These are phyloP conservation scores for Bryopsis sp. DNA, from an alignment of 139 green algal species.

Conservation along the genomic window DNA sequence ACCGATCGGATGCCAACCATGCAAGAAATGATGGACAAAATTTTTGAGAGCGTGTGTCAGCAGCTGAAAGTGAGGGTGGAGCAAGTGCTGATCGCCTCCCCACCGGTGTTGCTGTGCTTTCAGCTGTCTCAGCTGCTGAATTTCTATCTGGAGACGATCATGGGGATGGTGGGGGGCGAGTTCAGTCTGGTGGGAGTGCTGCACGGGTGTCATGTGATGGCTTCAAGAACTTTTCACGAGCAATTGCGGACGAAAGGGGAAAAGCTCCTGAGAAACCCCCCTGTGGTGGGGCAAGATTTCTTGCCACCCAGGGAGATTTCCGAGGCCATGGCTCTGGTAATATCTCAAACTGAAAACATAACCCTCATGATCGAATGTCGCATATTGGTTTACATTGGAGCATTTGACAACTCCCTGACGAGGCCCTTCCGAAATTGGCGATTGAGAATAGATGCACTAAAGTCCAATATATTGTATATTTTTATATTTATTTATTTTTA, in stretches of 20 bases:
- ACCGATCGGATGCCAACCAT: conserved; percentile 32
- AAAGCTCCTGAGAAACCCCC: conserved; percentile 35
- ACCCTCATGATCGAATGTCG: too few species aligned
- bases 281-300: conserved; percentile 35
- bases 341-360: too few species aligned
- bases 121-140: conserved; percentile 65
- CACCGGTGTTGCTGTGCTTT: conserved; percentile 67
- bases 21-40: conserved; percentile 67
- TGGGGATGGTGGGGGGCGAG: conserved; percentile 27
- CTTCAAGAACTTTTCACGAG: conserved; percentile 35
- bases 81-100: conserved; percentile 70
- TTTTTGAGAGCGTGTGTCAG: conserved; percentile 90
- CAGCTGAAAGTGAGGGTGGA: conserved; percentile 84
- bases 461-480: too few species aligned
- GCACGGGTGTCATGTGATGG: conserved; percentile 27
- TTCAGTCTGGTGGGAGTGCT: conserved; percentile 36
- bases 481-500: too few species aligned
- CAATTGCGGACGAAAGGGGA: conserved; percentile 38
- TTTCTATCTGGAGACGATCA: conserved; percentile 63
- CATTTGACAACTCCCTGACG: too few species aligned
- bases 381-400: too few species aligned
- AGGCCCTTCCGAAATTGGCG: too few species aligned
- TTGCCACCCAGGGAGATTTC: conserved; percentile 16
- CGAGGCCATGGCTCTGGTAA: conserved; percentile 13
- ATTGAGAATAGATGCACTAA: too few species aligned